These are phyloP conservation scores for Cenchrus purpureus DNA, from an alignment of 176 grass and related monocot species.

Conservation along the genomic window DNA sequence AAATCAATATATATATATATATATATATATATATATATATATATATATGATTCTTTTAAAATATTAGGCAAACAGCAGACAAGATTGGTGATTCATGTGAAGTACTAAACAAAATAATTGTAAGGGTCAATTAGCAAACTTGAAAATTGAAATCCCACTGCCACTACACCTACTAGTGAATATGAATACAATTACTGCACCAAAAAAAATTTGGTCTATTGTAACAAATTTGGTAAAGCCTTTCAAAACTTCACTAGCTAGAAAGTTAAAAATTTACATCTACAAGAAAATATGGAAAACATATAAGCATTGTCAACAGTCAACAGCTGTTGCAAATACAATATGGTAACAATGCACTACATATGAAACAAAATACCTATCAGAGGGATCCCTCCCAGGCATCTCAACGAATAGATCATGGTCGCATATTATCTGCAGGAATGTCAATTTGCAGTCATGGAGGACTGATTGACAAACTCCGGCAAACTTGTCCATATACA, in stretches of 20 bases:
- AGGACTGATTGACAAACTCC: slow-evolving; percentile 97
- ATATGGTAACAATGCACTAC: slow-evolving; percentile 8
- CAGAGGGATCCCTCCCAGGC: slow-evolving; percentile 98
- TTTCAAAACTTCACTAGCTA: slow-evolving; percentile 20
- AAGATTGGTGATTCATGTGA: neutral
- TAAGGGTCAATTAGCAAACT: slow-evolving; percentile 9
- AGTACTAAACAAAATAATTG: slow-evolving; percentile 5
- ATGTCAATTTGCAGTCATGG: slow-evolving; percentile 98
- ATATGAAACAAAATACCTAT: slow-evolving; percentile 61
- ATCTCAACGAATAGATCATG: slow-evolving; percentile 99
- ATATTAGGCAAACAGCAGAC: slow-evolving; percentile 8
- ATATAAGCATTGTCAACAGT: slow-evolving; percentile 33
- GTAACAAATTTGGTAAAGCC: neutral
- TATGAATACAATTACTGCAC: slow-evolving; percentile 6
- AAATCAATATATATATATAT: neutral
- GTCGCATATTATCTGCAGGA: slow-evolving; percentile 98
- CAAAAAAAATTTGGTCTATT: neutral
- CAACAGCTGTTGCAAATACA: slow-evolving; percentile 18
- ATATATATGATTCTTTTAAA: slow-evolving; percentile 3
- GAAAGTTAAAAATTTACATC: slow-evolving; percentile 11
- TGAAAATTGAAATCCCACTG: neutral
- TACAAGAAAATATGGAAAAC: slow-evolving; percentile 14
- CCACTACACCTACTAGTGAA: neutral
- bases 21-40: too few species aligned
- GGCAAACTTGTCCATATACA: slow-evolving; percentile 99